These are phyloP conservation scores for Thamnidium elegans DNA, from an alignment of 192 early-diverging fungal species.

Conservation along the genomic window DNA sequence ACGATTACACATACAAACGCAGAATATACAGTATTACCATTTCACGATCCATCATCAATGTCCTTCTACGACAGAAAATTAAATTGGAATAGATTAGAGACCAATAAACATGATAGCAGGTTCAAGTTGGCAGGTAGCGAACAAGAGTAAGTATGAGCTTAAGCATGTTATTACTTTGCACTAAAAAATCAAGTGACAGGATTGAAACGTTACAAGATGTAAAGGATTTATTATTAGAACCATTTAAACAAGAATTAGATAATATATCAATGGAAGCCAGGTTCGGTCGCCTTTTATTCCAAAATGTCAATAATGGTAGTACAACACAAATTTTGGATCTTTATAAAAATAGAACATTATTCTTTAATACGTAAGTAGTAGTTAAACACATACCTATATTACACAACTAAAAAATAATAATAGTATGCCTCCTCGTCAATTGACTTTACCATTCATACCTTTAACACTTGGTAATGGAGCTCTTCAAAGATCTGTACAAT, in stretches of 20 bases:
- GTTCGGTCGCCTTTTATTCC: slow-evolving; percentile 18
- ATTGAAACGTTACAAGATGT: background rate
- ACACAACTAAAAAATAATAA: background rate
- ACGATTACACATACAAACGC: background rate
- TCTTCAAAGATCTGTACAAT: background rate
- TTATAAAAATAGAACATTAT: background rate
- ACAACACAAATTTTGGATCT: background rate
- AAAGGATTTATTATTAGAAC: background rate
- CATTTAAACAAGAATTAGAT: background rate
- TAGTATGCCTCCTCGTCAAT: slow-evolving; percentile 17
- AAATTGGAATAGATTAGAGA: slow-evolving; percentile 12
- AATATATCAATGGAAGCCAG: slow-evolving; percentile 20
- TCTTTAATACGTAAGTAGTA: slow-evolving; percentile 8
- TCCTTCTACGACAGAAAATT: slow-evolving; percentile 4
- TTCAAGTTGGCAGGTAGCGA: background rate
- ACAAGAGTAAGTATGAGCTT: background rate
- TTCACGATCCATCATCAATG: slow-evolving; percentile 11
- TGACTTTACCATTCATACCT: slow-evolving; percentile 10
- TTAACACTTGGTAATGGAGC: background rate
- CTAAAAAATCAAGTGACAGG: background rate
- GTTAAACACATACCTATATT: background rate
- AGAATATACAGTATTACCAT: slow-evolving; percentile 1
- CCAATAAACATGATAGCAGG: no score
- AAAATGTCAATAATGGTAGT: slow-evolving; percentile 7
- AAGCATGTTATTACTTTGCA: no score